Evolutionary conservation across 2,329 filamentous ascomycete genomes (phyloP), one percentile per base, ranked within the genome.

Genomic region (Nigrograna mackinnonii): DNA sequence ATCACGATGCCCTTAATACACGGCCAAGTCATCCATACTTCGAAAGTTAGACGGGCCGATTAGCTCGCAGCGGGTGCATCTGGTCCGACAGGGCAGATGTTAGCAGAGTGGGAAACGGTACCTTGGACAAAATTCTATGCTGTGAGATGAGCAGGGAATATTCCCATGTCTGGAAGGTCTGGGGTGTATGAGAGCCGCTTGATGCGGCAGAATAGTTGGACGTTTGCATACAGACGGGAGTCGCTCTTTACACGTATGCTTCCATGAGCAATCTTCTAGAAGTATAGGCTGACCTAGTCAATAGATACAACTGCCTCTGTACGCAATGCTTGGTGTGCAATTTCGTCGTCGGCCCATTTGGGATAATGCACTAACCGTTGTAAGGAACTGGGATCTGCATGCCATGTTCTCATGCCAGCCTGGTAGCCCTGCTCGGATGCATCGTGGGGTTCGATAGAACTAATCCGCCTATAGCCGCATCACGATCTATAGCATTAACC

Each of bases 1-100:
- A 86, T 87, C 53, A 86, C 86, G 79, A 72, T 77, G 0, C 84
- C 84, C 0, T 71, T 74, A 67, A 76, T 77, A 16, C 83, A 82
- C 53, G 76, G 84, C 14, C 76, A 79, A 2, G 73, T 85, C 21
- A 66, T 85, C 0, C 83, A 86, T 51, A 73, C 78, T 13, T 83
- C 83, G 6, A 74, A 69, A 34, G 84, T 86, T 38, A 69, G 69
- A 5, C 70, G 79, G 47, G 76, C 75, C 36, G 70, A 71, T 4
- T 73, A 73, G 71, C 71, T 9, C 73, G 70, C 46, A 64, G 31
- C 31, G 31, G 61, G 22, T 69, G 73, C 17, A 68, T 69, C 13
- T 73, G 72, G 72, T 68, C 83, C 0, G 78, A 83, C 37, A 68
- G 83, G 0, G 82, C 87, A 4, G 85, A 87, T 50, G 71, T 87